A percentile compares a stretch with the other conserved stretches of the same genome.
Evolutionary conservation across 2,329 filamentous ascomycete genomes (phyloP).

Genomic region (Hypoxylon sp.): DNA sequence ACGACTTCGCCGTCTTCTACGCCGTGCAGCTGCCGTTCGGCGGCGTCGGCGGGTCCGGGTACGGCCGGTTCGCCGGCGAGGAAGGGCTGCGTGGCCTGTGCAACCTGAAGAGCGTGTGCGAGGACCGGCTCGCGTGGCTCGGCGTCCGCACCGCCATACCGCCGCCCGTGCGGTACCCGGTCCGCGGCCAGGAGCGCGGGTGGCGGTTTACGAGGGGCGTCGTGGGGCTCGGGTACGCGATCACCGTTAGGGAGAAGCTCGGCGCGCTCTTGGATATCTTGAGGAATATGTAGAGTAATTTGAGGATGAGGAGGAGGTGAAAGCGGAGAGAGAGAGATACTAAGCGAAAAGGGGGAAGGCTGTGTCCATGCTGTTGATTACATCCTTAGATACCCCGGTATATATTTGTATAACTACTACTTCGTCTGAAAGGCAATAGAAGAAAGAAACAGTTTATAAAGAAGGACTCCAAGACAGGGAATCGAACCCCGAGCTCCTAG

Average conservation of each 20-base stretch:
- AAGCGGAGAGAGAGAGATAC: background rate
- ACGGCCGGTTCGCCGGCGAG: conserved; percentile 91
- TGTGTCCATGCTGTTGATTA: background rate
- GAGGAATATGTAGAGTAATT: conserved; percentile 60
- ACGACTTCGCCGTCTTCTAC: conserved; percentile 95
- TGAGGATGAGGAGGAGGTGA: background rate
- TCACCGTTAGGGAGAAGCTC: conserved; percentile 54
- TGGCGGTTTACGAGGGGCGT: conserved; percentile 74
- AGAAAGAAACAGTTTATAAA: background rate
- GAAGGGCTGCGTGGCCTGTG: conserved; percentile 88
- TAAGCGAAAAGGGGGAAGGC: background rate
- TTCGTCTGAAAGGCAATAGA: background rate
- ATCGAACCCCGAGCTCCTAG: conserved; percentile 2
- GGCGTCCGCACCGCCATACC: conserved; percentile 83
- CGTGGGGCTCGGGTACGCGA: conserved; percentile 70
- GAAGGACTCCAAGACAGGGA: background rate
- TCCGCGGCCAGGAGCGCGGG: conserved; percentile 71
- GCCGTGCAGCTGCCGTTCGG: conserved; percentile 96
- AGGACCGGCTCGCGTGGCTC: conserved; percentile 74
- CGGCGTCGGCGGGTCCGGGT: conserved; percentile 87
- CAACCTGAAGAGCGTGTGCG: conserved; percentile 88
- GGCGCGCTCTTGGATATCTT: conserved; percentile 57
- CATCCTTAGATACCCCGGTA: conserved; percentile 25
- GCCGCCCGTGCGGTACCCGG: conserved; percentile 82
- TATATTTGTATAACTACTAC: conserved; percentile 14